phyloP scores from a whole-genome alignment of 2,329 filamentous ascomycete species.

The Bipolaris zeicola region DNA sequence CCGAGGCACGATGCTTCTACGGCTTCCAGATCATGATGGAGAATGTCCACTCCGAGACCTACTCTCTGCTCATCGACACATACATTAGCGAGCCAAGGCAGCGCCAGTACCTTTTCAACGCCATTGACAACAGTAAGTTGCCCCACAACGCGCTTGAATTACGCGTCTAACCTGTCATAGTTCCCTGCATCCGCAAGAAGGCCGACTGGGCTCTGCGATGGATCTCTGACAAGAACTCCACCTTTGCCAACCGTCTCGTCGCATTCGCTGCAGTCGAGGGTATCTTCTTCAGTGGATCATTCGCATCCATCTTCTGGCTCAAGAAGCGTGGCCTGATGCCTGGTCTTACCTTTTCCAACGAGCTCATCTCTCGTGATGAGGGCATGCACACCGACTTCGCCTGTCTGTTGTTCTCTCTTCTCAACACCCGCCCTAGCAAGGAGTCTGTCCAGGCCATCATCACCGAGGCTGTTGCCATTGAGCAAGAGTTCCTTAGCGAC shows the following conservation, averaged over 20 bases:
- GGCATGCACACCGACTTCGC: slow-evolving; percentile 99
- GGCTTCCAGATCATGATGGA: slow-evolving; percentile 99
- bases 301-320: slow-evolving; percentile 99
- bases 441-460: slow-evolving; percentile 85
- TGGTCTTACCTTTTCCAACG: slow-evolving; percentile 98
- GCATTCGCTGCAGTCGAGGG: slow-evolving; percentile 98
- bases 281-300: slow-evolving; percentile 99
- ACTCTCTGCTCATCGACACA: slow-evolving; percentile 97
- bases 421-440: slow-evolving; percentile 87
- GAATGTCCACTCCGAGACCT: slow-evolving; percentile 99
- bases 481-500: slow-evolving; percentile 97
- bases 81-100: slow-evolving; percentile 99
- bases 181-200: slow-evolving; percentile 98
- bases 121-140: slow-evolving; percentile 89
- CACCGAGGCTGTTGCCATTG: slow-evolving; percentile 88
- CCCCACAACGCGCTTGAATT: not conserved
- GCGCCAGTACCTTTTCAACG: slow-evolving; percentile 93
- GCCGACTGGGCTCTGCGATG: slow-evolving; percentile 96
- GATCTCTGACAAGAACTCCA: slow-evolving; percentile 92
- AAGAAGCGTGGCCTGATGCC: slow-evolving; percentile 99
- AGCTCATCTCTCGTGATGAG: slow-evolving; percentile 99
- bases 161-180: slow-evolving; percentile 53
- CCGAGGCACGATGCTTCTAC: slow-evolving; percentile 99
- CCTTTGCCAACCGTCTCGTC: slow-evolving; percentile 92
- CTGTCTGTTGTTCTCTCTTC: slow-evolving; percentile 95